Evolutionary conservation across 2,329 filamentous ascomycete genomes (phyloP), one percentile per base, ranked within the genome.

Genomic region (Alternaria arbusti): DNA sequence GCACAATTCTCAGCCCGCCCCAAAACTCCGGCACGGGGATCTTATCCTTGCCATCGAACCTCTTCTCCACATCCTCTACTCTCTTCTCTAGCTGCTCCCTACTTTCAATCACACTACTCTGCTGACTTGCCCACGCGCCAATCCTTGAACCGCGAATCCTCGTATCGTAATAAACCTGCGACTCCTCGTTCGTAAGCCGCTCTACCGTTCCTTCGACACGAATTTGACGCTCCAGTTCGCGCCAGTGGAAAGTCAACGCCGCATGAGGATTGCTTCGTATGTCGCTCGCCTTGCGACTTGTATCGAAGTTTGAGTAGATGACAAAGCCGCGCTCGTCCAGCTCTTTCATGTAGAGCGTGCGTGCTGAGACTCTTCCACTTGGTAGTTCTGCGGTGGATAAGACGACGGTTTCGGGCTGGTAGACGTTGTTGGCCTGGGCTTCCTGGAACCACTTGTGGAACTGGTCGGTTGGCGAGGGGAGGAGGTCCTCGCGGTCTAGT

Each of bases 261-360:
- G 92, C 95, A 82, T 91, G 90, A 26, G 87, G 87, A 80, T 98
- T 99, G 5, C 82, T 85, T 22, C 83, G 85, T 7, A 96, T 82
- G 78, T 97, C 93, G 54, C 82, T 75, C 1, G 89, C 87, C 83
- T 90, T 89, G 26, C 86, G 82, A 63, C 89, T 92, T 0, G 92
- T 96, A 64, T 89, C 94, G 84, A 94, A 95, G 81, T 99, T 99
- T 75, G 89, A 91, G 85, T 98, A 99, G 52, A 99, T 86, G 46
- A 98, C 93, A 81, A 96, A 99, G 15, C 94, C 94, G 20, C 79
- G 81, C 6, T 84, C 81, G 80, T 98, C 94, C 23, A 98, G 88
- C 84, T 98, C 96, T 82, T 99, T 99, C 70, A 99, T 86, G 82
- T 98, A 99, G 40, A 99, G 93, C 70, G 93, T 87, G 63, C 96